These are phyloP conservation scores for Metschnikowia noctiluminum DNA, from an alignment of 805 yeast genomes.

Conservation along the genomic window DNA sequence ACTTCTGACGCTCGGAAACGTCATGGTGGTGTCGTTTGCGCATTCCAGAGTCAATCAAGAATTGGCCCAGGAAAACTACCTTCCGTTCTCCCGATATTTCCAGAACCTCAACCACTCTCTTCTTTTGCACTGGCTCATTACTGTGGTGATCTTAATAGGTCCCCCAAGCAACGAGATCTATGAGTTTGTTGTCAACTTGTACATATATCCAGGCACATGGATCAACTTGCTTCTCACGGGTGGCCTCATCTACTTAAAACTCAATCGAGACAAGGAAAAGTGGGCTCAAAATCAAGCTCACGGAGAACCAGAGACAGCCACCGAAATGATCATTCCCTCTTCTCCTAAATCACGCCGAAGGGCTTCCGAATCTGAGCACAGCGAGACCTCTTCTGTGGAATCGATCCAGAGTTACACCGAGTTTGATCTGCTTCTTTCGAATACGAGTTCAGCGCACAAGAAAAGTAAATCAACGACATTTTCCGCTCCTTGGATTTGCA, in stretches of 20 bases:
- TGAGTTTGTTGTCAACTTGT: slow-evolving; percentile 58
- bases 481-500: slow-evolving; percentile 30
- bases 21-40: slow-evolving; percentile 61
- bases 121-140: slow-evolving; percentile 52
- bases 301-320: background rate
- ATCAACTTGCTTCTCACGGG: slow-evolving; percentile 49
- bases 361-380: background rate
- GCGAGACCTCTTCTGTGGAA: slow-evolving; percentile 5
- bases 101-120: slow-evolving; percentile 45
- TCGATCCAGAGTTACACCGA: slow-evolving; percentile 16
- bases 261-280: slow-evolving; percentile 31
- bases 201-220: slow-evolving; percentile 64
- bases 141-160: slow-evolving; percentile 48
- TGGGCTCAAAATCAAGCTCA: slow-evolving; percentile 31
- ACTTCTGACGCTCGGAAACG: slow-evolving; percentile 60
- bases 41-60: slow-evolving; percentile 58
- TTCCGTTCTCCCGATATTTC: slow-evolving; percentile 50
- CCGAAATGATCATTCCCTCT: background rate
- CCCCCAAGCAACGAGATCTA: slow-evolving; percentile 67
- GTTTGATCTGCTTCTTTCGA: slow-evolving; percentile 17
- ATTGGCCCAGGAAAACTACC: slow-evolving; percentile 47
- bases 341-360: background rate
- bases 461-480: slow-evolving; percentile 10
- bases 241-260: slow-evolving; percentile 53
- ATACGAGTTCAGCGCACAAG: background rate